Evolutionary conservation across 2,329 filamentous ascomycete species (phyloP).

Genomic region (Fusarium sambucinum): DNA sequence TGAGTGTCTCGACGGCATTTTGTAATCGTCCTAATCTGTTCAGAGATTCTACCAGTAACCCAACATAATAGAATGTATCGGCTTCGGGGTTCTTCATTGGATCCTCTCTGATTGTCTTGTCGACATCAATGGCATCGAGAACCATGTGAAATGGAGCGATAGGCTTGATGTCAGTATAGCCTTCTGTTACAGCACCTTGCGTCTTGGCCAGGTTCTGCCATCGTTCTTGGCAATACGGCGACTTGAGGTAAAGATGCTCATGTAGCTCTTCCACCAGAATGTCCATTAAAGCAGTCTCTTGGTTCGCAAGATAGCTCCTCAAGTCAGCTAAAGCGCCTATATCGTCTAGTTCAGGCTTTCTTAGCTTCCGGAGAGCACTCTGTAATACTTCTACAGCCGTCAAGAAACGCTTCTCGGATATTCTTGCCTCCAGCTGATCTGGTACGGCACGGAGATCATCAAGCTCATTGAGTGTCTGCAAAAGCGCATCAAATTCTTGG

Average conservation of each 20-base stretch:
- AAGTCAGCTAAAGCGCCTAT: constrained; percentile 91
- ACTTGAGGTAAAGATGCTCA: constrained; percentile 97
- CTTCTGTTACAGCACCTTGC: constrained; percentile 67
- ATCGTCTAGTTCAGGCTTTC: constrained; percentile 88
- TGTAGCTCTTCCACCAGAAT: constrained; percentile 98
- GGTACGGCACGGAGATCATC: constrained; percentile 91
- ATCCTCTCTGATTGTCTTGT: constrained; percentile 80
- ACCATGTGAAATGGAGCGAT: constrained; percentile 69
- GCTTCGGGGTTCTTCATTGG: constrained; percentile 93
- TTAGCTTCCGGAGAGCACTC: constrained; percentile 83
- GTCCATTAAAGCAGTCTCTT: constrained; percentile 91
- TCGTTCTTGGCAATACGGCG: constrained; percentile 94
- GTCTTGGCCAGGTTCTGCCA: constrained; percentile 87
- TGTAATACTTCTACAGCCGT: constrained; percentile 93
- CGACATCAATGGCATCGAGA: constrained; percentile 71
- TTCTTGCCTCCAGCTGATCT: constrained; percentile 91
- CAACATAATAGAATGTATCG: constrained; percentile 94
- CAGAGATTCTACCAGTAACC: constrained; percentile 86
- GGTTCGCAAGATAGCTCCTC: constrained; percentile 88
- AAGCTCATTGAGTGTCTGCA: constrained; percentile 84
- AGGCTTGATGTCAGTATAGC: constrained; percentile 59
- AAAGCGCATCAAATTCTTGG: constrained; percentile 88
- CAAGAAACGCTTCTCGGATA: constrained; percentile 95
- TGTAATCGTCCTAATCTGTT: constrained; percentile 91
- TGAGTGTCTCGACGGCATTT: constrained; percentile 87